Percentiles rank a stretch among this genome's conserved stretches.
Conservation (phyloP, 140 eudicot genomes). For the Bidens hawaiensis region DNA sequence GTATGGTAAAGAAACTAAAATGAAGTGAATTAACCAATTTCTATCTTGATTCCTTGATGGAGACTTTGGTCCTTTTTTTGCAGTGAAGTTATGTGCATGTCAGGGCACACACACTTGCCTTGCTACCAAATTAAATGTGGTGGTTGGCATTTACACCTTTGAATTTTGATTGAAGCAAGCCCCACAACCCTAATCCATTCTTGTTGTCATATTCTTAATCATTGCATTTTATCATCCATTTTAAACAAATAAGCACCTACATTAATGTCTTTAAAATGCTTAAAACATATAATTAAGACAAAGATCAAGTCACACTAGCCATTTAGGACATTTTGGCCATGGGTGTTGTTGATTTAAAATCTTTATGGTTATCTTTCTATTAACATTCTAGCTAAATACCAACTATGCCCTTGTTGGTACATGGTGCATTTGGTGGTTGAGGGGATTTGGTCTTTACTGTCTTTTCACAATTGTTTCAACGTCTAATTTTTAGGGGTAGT, state of each 20-base stretch:
- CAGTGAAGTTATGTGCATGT: slow-evolving; percentile 39
- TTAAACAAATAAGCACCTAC: not conserved
- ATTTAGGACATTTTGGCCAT: not conserved
- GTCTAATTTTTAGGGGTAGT: not conserved
- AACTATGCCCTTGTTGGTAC: slow-evolving; percentile 2
- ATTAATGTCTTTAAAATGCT: not conserved
- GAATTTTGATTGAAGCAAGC: slow-evolving; percentile 39
- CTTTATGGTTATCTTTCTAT: not conserved
- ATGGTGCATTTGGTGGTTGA: not conserved
- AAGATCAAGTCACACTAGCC: not conserved
- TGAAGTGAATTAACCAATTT: slow-evolving; percentile 23
- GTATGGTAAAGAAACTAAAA: not conserved
- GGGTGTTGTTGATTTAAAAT: not conserved
- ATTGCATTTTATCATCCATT: slow-evolving; percentile 12
- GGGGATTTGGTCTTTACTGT: not conserved
- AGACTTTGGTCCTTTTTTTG: slow-evolving; percentile 24
- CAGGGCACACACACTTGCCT: slow-evolving; percentile 36
- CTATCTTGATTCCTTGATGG: slow-evolving; percentile 20
- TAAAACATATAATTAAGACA: not conserved
- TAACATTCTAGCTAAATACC: not conserved
- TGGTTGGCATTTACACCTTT: slow-evolving; percentile 40
- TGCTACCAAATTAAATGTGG: slow-evolving; percentile 36
- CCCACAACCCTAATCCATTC: slow-evolving; percentile 24
- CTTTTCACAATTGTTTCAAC: slow-evolving; percentile 3
- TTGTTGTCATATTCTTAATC: slow-evolving; percentile 24